phyloP scores from a whole-genome alignment of 495 filamentous ascomycete species.

The Aspergillus baeticus region DNA sequence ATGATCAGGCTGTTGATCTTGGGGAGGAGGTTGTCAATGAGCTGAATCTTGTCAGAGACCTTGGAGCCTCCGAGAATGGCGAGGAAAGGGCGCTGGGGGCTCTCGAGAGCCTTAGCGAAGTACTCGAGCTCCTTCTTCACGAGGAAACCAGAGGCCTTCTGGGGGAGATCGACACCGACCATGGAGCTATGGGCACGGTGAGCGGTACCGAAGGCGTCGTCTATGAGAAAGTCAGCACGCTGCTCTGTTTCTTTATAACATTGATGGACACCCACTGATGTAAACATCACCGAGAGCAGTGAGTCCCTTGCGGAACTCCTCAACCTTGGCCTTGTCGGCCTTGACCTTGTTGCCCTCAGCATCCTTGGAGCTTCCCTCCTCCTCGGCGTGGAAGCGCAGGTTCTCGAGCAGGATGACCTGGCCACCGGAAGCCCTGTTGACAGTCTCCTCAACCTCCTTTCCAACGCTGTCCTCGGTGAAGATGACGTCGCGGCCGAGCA shows the following conservation, averaged over 20 bases:
- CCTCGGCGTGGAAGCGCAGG: slow-evolving; percentile 94
- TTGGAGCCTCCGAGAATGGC: slow-evolving; percentile 98
- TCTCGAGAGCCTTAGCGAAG: slow-evolving; percentile 96
- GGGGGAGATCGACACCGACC: slow-evolving; percentile 92
- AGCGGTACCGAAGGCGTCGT: slow-evolving; percentile 98
- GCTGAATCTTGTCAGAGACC: slow-evolving; percentile 98
- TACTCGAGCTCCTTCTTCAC: slow-evolving; percentile 99
- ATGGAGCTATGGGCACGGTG: slow-evolving; percentile 98
- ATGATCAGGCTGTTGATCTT: slow-evolving; percentile 97
- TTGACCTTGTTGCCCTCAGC: slow-evolving; percentile 94
- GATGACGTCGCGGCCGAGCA: slow-evolving; percentile 75
- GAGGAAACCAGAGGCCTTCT: slow-evolving; percentile 95
- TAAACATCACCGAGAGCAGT: slow-evolving; percentile 95
- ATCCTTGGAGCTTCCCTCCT: slow-evolving; percentile 94
- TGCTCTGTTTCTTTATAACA: neutral
- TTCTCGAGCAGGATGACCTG: slow-evolving; percentile 94
- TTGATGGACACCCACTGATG: slow-evolving; percentile 67
- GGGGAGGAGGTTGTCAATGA: slow-evolving; percentile 96
- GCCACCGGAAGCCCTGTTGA: slow-evolving; percentile 79
- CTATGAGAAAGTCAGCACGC: slow-evolving; percentile 24
- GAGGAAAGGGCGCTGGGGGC: slow-evolving; percentile 91
- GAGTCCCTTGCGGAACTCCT: slow-evolving; percentile 90
- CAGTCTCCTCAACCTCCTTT: slow-evolving; percentile 80
- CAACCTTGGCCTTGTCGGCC: slow-evolving; percentile 89
- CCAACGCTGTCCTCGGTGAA: slow-evolving; percentile 93